A percentile compares a stretch with the other conserved stretches of the same genome.
Evolutionary conservation across 495 filamentous ascomycete genomes (phyloP).

Genomic region (Hypoxylon lenormandii): DNA sequence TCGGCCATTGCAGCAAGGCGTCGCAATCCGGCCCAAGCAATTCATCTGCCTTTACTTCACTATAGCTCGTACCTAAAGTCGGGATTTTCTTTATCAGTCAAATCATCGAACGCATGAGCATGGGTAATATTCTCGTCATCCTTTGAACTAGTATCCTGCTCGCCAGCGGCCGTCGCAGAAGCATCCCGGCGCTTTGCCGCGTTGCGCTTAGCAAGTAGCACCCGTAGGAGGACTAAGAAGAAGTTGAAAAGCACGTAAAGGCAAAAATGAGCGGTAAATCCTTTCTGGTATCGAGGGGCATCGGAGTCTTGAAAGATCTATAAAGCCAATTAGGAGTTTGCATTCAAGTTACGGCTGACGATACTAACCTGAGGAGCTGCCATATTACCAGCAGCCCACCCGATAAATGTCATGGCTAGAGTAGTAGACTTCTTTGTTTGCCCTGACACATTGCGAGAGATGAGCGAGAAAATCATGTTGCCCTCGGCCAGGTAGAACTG

Average conservation of each 20-base stretch:
- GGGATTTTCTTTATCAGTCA: conserved; percentile 74
- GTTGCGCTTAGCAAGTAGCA: conserved; percentile 1
- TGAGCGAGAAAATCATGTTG: conserved; percentile 53
- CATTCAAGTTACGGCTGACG: not conserved
- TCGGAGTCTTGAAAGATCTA: conserved; percentile 14
- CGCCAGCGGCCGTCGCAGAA: not conserved
- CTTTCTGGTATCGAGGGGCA: conserved; percentile 16
- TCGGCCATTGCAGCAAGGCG: no score
- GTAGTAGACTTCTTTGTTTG: conserved; percentile 57
- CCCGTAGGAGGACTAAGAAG: conserved; percentile 9
- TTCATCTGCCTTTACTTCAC: no score
- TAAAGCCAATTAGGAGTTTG: not conserved
- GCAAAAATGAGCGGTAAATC: conserved; percentile 19
- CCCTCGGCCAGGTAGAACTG: conserved; percentile 60
- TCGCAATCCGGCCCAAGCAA: not conserved
- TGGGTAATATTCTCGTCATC: conserved; percentile 67
- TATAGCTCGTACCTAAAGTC: conserved; percentile 72
- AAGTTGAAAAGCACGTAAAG: conserved; percentile 19
- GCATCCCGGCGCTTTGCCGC: not conserved
- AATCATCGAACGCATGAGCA: conserved; percentile 68
- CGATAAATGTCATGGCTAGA: conserved; percentile 49
- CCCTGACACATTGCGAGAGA: conserved; percentile 57
- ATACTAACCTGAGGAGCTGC: conserved; percentile 18
- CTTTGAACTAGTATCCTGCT: conserved; percentile 53
- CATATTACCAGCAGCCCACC: conserved; percentile 55